Percentiles rank a stretch among this genome's conserved stretches.
Evolutionary conservation across 108 stramenopile species (phyloP).

Genomic region (Pseudonitzschia multiseries): DNA sequence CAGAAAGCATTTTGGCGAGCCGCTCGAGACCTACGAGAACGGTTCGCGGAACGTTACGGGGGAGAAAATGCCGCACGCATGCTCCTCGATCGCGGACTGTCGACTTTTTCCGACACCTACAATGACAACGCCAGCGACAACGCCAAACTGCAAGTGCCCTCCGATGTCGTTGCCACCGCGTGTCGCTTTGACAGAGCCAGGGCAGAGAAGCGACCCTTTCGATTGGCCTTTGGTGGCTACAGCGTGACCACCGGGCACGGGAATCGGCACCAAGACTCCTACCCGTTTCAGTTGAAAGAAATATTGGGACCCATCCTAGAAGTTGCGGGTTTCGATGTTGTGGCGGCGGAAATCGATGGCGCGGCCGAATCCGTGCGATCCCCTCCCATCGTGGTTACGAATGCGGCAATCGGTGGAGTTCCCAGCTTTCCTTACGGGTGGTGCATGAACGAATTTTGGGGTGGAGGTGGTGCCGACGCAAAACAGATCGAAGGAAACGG

Average conservation of each 20-base stretch:
- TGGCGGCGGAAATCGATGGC: too few relatives aligned
- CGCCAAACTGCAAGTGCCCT: constrained; percentile 17
- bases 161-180: constrained; percentile 47
- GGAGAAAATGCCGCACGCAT: constrained; percentile 61
- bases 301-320: constrained; percentile 38
- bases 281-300: constrained; percentile 63
- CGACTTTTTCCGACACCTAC: constrained; percentile 27
- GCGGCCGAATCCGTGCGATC: constrained; percentile 11
- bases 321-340: constrained; percentile 23
- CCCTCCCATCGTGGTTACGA: constrained; percentile 44
- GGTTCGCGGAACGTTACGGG: constrained; percentile 57
- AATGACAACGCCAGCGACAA: background rate
- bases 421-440: constrained; percentile 76
- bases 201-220: constrained; percentile 47
- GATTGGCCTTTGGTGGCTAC: constrained; percentile 71
- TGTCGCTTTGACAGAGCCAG: constrained; percentile 45
- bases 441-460: constrained; percentile 64
- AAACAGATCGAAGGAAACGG: too few relatives aligned
- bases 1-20: constrained; percentile 44
- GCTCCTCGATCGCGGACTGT: constrained; percentile 54
- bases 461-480: constrained; percentile 19
- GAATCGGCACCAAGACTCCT: constrained; percentile 62
- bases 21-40: constrained; percentile 27
- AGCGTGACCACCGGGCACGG: constrained; percentile 72
- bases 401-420: constrained; percentile 74